Base-by-base conservation (phyloP, 1,284 basidiomycete genomes). In the Ceratobasidium sp. region DNA sequence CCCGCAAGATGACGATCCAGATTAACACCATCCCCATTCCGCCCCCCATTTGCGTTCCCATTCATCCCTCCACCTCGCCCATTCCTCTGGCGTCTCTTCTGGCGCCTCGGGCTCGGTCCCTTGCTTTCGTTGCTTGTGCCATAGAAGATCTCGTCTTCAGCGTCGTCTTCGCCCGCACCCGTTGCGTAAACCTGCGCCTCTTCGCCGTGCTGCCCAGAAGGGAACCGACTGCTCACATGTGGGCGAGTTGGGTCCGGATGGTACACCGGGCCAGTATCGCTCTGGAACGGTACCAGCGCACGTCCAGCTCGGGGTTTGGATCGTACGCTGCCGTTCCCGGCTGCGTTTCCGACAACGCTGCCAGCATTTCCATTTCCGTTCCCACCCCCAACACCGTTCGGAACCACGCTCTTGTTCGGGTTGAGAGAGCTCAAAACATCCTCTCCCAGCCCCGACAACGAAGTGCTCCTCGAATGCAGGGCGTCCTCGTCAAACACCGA, bases 91-190 rank as follows among this genome's bases (percentile, higher is more conserved):
- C 63, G 47, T 14, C 44, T 47, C 46, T 49, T 32, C 38, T 66
- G 63, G 9, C 63, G 63, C 21, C 28, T 66, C 21, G 63, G 63
- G 26, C 63, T 66, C 28, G 63, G 63, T 1, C 63, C 63, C n/a
- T 66, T 52, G 5, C 63, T 49, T n/a, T 23, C 61, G 32, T n/a
- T n/a, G n/a, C 63, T 47, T 13, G 47, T 49, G 21, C 43, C 63
- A 54, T 66, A 66, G 49, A 66, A 66, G 16, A 66, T 66, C 49
- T 66, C 63, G 21, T 66, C 63, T 54, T 66, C 63, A 49, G 63
- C 63, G 14, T 66, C 63, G 26, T 66, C 63, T 28, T 66, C 63
- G 18, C n/a, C 35, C 18, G 30, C 38, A 2, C 47, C 32, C 38
- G 28, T 54, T 13, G 63, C 63, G 21, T 66, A 41, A 23, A 54